Evolutionary conservation across 305 asterid genomes (phyloP).

Genomic region (Euphrasia arctica): DNA sequence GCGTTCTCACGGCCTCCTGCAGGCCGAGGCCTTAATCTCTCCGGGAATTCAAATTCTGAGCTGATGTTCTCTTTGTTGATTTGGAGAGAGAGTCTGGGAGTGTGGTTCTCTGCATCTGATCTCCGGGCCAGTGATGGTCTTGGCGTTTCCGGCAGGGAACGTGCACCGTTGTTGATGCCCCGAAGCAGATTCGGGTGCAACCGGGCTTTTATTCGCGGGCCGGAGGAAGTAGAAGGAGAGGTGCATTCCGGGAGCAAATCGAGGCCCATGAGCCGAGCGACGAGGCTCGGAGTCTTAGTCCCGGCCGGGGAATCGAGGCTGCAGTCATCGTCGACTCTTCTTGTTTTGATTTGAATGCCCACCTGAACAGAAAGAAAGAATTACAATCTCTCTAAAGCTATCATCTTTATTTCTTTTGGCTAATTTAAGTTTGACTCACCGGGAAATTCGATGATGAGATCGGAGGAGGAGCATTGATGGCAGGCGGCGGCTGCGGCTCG

Average conservation of each 20-base stretch:
- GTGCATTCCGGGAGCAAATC: conserved; percentile 57
- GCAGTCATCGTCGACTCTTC: conserved; percentile 33
- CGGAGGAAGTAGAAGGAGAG: conserved; percentile 32
- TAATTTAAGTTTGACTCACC: conserved; percentile 32
- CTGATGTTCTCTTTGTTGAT: conserved; percentile 45
- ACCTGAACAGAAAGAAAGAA: conserved; percentile 33
- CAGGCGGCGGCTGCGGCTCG: conserved; percentile 21
- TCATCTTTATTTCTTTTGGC: background rate
- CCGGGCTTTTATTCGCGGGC: conserved; percentile 24
- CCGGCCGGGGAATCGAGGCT: conserved; percentile 41
- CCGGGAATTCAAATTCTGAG: conserved; percentile 19
- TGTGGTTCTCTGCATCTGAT: conserved; percentile 47
- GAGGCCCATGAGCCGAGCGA: conserved; percentile 87
- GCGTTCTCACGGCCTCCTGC: conserved; percentile 20
- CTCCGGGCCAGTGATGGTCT: conserved; percentile 50
- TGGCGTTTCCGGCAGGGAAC: conserved; percentile 77
- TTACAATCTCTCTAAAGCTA: conserved; percentile 3
- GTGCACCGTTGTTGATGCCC: conserved; percentile 19
- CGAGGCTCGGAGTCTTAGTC: conserved; percentile 62
- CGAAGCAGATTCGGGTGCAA: conserved; percentile 26
- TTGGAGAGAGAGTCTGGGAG: conserved; percentile 57
- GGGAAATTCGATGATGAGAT: conserved; percentile 39
- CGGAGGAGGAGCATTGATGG: conserved; percentile 27
- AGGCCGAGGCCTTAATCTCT: too few species aligned
- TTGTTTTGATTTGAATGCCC: conserved; percentile 56